Percentiles rank a stretch among this genome's conserved stretches.
phyloP scores from a whole-genome alignment of 192 early-diverging fungal genomes.

The Podila horticola region DNA sequence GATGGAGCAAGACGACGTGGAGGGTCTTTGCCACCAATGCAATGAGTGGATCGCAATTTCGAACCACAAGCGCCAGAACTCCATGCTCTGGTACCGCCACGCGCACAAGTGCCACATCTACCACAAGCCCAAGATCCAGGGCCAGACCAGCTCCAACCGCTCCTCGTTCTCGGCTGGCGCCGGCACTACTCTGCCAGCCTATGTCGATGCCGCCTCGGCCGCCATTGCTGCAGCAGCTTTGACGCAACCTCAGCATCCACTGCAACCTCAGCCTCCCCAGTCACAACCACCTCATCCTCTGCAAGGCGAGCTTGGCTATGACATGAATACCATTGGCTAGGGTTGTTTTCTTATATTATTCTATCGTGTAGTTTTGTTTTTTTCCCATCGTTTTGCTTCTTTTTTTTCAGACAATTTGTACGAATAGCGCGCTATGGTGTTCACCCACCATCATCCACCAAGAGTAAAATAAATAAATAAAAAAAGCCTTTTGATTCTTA shows the following conservation, averaged over 20 bases:
- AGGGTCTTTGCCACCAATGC: conserved; percentile 88
- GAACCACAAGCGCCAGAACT: conserved; percentile 79
- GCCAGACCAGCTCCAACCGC: conserved; percentile 34
- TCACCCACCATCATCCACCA: too few species aligned
- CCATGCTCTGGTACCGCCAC: conserved; percentile 87
- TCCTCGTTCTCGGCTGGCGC: conserved; percentile 45
- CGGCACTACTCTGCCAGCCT: conserved; percentile 20
- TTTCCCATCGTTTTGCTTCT: background rate
- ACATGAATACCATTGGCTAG: conserved; percentile 1
- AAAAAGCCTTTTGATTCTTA: background rate
- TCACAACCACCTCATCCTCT: background rate
- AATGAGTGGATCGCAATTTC: conserved; percentile 83
- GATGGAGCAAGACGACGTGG: conserved; percentile 73
- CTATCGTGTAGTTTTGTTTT: background rate
- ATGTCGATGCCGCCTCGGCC: conserved; percentile 3
- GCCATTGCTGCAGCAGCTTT: background rate
- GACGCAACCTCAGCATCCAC: background rate
- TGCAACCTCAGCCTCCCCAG: background rate
- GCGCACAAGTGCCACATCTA: conserved; percentile 89
- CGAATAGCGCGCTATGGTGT: too few species aligned
- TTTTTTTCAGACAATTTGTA: background rate
- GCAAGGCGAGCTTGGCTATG: background rate
- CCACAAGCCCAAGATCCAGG: conserved; percentile 72
- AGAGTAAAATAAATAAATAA: background rate
- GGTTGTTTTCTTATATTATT: background rate